phyloP scores from a whole-genome alignment of 2,329 filamentous ascomycete species.

The Diaporthe ampelina region DNA sequence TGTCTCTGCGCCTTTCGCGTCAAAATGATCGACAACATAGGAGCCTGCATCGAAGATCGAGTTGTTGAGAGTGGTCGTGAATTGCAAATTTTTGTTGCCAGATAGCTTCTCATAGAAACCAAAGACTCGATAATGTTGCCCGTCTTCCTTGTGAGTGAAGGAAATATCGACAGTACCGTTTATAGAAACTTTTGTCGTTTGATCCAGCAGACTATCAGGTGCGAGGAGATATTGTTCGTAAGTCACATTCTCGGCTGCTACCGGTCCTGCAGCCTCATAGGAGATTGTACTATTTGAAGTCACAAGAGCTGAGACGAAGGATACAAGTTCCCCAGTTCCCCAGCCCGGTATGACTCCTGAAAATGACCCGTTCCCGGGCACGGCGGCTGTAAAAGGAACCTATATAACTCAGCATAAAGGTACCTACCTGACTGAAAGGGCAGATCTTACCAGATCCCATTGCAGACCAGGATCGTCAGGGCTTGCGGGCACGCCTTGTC shows the following conservation, averaged over 20 bases:
- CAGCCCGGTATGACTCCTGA: background rate
- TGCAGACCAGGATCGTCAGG: background rate
- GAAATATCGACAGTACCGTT: background rate
- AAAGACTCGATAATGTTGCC: background rate
- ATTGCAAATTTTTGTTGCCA: background rate
- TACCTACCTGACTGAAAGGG: background rate
- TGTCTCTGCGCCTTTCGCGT: background rate
- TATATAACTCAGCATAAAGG: background rate
- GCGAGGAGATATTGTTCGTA: slow-evolving; percentile 3
- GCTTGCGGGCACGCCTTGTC: background rate
- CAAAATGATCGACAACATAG: background rate
- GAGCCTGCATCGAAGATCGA: background rate
- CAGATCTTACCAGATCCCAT: background rate
- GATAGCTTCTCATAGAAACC: background rate
- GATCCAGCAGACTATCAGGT: background rate
- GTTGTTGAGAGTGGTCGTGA: background rate
- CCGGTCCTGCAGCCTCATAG: background rate
- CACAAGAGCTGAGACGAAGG: background rate
- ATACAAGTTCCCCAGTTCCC: background rate
- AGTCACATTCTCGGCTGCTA: background rate
- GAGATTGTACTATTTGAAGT: background rate
- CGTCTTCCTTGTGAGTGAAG: background rate
- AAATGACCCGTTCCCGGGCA: background rate
- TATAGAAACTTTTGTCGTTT: background rate
- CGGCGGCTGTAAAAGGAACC: background rate